Evolutionary conservation across 768 basidiomycete species (phyloP).

Genomic region (Psilocybe azurescens): DNA sequence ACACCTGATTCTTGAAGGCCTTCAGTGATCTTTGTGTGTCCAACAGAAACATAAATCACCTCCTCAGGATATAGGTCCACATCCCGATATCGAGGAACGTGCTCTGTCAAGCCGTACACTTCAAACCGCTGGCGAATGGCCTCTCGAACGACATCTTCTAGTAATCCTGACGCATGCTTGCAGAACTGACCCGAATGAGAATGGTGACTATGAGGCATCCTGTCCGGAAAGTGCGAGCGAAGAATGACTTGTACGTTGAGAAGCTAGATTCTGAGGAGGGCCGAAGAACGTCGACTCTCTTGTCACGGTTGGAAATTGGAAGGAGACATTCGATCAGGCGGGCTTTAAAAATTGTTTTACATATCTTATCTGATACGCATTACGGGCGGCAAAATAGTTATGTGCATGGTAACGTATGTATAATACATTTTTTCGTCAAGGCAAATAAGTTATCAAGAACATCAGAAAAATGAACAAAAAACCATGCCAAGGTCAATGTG

Average conservation of each 20-base stretch:
- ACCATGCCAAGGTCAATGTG: too few species aligned
- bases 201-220: constrained; percentile 76
- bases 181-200: constrained; percentile 96
- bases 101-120: constrained; percentile 89
- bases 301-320: too few species aligned
- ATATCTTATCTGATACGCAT: not conserved
- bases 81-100: constrained; percentile 85
- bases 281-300: not conserved
- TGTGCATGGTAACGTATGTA: not conserved
- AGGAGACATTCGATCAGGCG: not conserved
- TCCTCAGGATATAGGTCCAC: constrained; percentile 96
- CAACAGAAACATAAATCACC: constrained; percentile 48
- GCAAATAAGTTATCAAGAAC: too few species aligned
- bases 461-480: too few species aligned
- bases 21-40: constrained; percentile 10
- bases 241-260: not conserved
- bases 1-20: constrained; percentile 54
- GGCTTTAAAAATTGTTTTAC: not conserved
- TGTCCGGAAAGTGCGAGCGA: not conserved
- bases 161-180: constrained; percentile 80
- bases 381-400: not conserved
- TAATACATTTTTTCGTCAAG: not conserved
- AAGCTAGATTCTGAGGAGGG: not conserved
- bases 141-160: constrained; percentile 82
- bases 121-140: constrained; percentile 82